phyloP scores from a whole-genome alignment of 495 filamentous ascomycete genomes.

The Penicillium pancosmium region DNA sequence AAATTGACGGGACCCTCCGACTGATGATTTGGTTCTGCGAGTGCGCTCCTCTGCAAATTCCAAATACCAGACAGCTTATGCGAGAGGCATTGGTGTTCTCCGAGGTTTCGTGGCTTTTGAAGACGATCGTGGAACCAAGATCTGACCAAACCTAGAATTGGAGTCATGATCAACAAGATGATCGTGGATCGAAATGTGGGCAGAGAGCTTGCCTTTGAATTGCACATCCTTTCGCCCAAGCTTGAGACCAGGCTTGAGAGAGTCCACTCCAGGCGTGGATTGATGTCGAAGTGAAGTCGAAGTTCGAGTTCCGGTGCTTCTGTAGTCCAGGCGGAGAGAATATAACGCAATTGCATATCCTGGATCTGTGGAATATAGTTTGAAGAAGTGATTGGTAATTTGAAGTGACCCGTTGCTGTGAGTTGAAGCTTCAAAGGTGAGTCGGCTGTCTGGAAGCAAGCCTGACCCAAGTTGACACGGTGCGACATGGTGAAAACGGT shows the following conservation, averaged over 20 bases:
- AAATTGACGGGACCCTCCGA: conserved; percentile 20
- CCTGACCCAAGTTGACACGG: conserved; percentile 22
- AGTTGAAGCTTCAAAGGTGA: conserved; percentile 23
- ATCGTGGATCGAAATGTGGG: neutral
- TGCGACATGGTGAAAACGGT: conserved; percentile 16
- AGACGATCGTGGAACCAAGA: conserved; percentile 31
- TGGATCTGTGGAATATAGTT: neutral
- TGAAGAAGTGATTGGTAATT: neutral
- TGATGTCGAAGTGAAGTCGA: conserved; percentile 20
- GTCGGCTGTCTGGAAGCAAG: conserved; percentile 7
- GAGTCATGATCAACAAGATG: neutral
- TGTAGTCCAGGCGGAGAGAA: conserved; percentile 30
- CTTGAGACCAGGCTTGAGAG: conserved; percentile 19
- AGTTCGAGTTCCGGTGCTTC: conserved; percentile 35
- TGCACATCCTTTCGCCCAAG: conserved; percentile 28
- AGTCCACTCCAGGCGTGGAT: neutral
- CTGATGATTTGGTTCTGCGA: neutral
- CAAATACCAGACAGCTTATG: conserved; percentile 25
- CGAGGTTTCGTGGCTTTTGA: conserved; percentile 21
- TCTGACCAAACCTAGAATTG: conserved; percentile 37
- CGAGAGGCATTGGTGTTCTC: neutral
- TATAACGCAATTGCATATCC: conserved; percentile 11
- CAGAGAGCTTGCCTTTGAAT: conserved; percentile 26
- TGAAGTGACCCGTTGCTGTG: conserved; percentile 14
- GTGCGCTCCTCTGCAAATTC: conserved; percentile 20